phyloP scores from a whole-genome alignment of 768 basidiomycete genomes.

The Russula griseocarnosa region DNA sequence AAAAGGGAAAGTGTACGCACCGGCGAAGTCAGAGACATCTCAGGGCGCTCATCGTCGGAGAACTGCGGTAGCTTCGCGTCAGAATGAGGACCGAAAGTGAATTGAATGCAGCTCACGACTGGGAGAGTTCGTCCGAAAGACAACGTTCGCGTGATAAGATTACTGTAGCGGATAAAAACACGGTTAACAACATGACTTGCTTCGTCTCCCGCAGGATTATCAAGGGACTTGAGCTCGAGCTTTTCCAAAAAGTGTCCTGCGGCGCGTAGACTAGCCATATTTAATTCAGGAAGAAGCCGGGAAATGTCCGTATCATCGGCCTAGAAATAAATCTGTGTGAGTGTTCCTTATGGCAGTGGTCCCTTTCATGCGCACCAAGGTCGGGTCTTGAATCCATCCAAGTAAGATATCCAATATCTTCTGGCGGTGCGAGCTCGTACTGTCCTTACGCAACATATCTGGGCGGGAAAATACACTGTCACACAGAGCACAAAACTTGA shows the following conservation, averaged over 20 bases:
- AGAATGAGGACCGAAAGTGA: not conserved
- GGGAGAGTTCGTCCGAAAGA: slow-evolving; percentile 49
- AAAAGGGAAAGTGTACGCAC: not conserved
- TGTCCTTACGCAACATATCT: slow-evolving; percentile 65
- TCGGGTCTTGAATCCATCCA: slow-evolving; percentile 67
- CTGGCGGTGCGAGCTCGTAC: slow-evolving; percentile 55
- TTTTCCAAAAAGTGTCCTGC: slow-evolving; percentile 72
- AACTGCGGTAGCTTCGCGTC: slow-evolving; percentile 6
- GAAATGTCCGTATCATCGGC: slow-evolving; percentile 38
- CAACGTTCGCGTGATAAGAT: slow-evolving; percentile 57
- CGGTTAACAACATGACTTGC: slow-evolving; percentile 66
- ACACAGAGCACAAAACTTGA: slow-evolving; percentile 70
- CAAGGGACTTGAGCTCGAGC: slow-evolving; percentile 59
- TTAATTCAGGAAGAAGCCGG: slow-evolving; percentile 58
- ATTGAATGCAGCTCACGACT: slow-evolving; percentile 25
- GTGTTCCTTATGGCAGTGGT: not conserved
- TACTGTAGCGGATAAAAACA: slow-evolving; percentile 75
- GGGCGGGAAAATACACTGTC: slow-evolving; percentile 62
- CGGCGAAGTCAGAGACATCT: not conserved
- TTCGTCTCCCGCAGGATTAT: slow-evolving; percentile 57
- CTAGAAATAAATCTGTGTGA: slow-evolving; percentile 25
- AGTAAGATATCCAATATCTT: slow-evolving; percentile 70
- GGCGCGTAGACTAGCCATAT: slow-evolving; percentile 68
- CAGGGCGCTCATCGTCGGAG: slow-evolving; percentile 11
- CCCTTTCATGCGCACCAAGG: slow-evolving; percentile 41